phyloP scores from a whole-genome alignment of 202 grass and related monocot species.

The Panicum virgatum region DNA sequence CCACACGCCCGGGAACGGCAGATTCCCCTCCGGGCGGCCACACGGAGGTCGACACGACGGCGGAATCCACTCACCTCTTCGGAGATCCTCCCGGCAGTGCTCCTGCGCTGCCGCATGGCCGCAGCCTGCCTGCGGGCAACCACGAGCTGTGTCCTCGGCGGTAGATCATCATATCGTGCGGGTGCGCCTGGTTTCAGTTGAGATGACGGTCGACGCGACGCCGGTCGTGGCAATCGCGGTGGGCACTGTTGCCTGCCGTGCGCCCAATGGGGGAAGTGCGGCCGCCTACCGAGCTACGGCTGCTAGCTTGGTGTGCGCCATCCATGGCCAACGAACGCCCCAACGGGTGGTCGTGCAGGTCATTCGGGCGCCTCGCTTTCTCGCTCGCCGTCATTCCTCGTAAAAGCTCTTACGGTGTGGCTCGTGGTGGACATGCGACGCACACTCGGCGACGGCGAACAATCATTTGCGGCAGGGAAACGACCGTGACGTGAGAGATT shows the following conservation, averaged over 20 bases:
- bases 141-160: neutral
- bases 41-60: conserved; percentile 30
- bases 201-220: neutral
- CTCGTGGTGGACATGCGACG: conserved; percentile 23
- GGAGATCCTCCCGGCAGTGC: conserved; percentile 22
- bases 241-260: neutral
- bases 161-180: neutral
- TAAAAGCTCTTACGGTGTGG: neutral
- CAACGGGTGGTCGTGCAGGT: neutral
- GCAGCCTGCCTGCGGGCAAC: neutral
- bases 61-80: conserved; percentile 29
- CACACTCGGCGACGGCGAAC: neutral
- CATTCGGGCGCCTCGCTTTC: conserved; percentile 16
- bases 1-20: neutral
- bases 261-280: neutral
- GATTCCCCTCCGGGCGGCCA: conserved; percentile 35
- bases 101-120: neutral
- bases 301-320: neutral
- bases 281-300: neutral
- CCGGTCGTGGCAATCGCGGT: neutral
- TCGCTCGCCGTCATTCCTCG: conserved; percentile 1
- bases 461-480: conserved; percentile 11
- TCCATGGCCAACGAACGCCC: neutral
- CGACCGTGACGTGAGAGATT: neutral
- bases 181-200: neutral